Percentiles rank a stretch among this genome's conserved stretches.
phyloP scores from a whole-genome alignment of 83 land plant genomes.

The Isoetes engelmannii region DNA sequence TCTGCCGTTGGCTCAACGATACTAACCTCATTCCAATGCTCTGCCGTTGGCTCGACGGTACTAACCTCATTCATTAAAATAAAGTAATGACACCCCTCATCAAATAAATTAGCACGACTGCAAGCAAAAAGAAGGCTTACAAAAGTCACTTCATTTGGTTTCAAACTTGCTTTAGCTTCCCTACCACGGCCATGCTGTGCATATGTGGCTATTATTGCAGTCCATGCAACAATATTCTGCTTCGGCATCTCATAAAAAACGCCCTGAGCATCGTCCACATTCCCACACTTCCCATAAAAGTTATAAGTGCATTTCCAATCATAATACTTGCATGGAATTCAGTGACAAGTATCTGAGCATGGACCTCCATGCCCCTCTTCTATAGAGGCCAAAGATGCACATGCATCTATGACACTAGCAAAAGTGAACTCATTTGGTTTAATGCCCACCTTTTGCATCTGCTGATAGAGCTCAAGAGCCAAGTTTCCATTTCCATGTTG shows the following conservation, averaged over 20 bases:
- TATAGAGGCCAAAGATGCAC: not conserved
- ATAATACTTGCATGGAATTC: not conserved
- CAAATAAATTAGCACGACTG: not conserved
- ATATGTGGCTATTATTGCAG: not conserved
- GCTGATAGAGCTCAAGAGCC: not conserved
- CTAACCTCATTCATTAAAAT: not conserved
- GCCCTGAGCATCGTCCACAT: not conserved
- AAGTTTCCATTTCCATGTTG: not conserved
- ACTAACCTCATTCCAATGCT: too few species aligned
- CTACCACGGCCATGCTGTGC: not conserved
- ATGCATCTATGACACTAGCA: not conserved
- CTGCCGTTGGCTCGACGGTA: not conserved
- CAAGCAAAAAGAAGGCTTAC: constrained; percentile 6
- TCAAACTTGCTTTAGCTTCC: not conserved
- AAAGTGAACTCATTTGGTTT: constrained; percentile 1
- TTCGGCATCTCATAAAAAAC: not conserved
- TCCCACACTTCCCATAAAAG: constrained; percentile 1
- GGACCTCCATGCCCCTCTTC: not conserved
- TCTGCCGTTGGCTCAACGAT: too few species aligned
- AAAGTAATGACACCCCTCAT: not conserved
- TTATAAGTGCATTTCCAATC: not conserved
- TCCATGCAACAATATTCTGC: not conserved
- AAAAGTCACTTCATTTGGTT: constrained; percentile 3
- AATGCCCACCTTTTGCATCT: not conserved
- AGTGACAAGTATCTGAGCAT: not conserved